Percentiles rank a stretch among this genome's conserved stretches.
These are phyloP conservation scores for Globisporangium viniferum DNA, from an alignment of 352 stramenopile genomes.

Conservation along the genomic window DNA sequence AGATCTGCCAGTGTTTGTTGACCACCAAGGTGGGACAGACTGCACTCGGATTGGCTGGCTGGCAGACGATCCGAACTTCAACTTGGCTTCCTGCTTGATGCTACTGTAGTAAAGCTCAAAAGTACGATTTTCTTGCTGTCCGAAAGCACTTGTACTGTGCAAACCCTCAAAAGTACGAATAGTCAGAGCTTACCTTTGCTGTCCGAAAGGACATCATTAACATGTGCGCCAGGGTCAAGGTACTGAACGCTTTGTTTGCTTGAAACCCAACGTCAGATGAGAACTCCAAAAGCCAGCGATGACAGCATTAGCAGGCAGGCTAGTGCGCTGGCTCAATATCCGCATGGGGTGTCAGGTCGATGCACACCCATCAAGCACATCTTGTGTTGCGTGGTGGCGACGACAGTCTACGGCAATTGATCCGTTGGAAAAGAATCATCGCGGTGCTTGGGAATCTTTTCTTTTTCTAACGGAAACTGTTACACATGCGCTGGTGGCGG, in stretches of 20 bases:
- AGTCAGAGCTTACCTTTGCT: neutral
- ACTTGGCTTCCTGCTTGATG: neutral
- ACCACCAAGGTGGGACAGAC: neutral
- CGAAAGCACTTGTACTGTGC: neutral
- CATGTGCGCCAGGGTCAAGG: neutral
- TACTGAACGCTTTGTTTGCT: neutral
- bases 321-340: neutral
- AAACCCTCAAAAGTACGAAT: neutral
- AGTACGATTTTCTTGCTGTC: neutral
- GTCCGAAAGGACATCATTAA: neutral
- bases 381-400: neutral
- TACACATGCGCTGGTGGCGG: neutral
- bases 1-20: neutral
- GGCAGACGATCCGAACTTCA: conserved; percentile 3
- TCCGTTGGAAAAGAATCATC: neutral
- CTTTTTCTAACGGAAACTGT: neutral
- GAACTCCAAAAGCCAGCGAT: no score
- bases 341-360: neutral
- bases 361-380: no score
- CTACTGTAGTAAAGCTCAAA: neutral
- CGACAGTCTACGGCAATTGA: neutral
- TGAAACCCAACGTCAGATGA: no score
- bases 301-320: no score
- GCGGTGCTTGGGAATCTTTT: neutral
- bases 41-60: neutral